Percentiles rank a stretch among this genome's conserved stretches.
Conservation (phyloP, 805 yeast genomes). For the Saturnispora bothae region DNA sequence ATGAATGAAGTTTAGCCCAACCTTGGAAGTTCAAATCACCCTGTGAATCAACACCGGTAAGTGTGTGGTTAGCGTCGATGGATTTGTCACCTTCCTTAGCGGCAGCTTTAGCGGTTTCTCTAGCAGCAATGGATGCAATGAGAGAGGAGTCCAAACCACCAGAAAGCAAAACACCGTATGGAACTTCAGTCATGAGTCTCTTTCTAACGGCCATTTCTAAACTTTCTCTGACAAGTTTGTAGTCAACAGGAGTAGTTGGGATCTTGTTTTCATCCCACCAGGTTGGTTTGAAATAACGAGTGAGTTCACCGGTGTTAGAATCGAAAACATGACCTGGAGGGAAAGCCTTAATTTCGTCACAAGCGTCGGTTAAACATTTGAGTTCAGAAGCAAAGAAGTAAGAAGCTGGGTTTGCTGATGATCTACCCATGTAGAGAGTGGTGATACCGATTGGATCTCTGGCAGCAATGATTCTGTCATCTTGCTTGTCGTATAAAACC, state of each 20-base stretch:
- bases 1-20: slow-evolving; percentile 80
- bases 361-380: slow-evolving; percentile 87
- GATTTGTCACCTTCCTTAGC: slow-evolving; percentile 31
- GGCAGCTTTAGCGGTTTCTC: slow-evolving; percentile 82
- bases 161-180: slow-evolving; percentile 92
- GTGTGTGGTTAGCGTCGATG: slow-evolving; percentile 48
- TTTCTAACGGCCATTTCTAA: slow-evolving; percentile 94
- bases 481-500: slow-evolving; percentile 73
- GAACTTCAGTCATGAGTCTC: slow-evolving; percentile 99
- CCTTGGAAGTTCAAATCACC: slow-evolving; percentile 76
- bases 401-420: slow-evolving; percentile 56
- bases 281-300: slow-evolving; percentile 82
- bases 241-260: slow-evolving; percentile 72
- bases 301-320: slow-evolving; percentile 73
- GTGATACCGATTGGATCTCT: slow-evolving; percentile 98
- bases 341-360: slow-evolving; percentile 87
- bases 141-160: slow-evolving; percentile 97
- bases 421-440: slow-evolving; percentile 90
- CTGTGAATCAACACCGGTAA: slow-evolving; percentile 85
- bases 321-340: slow-evolving; percentile 98
- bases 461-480: slow-evolving; percentile 89
- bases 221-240: slow-evolving; percentile 57
- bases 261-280: slow-evolving; percentile 85
- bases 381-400: slow-evolving; percentile 89
- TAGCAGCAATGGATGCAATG: slow-evolving; percentile 94